A percentile compares a stretch with the other conserved stretches of the same genome.
These are phyloP conservation scores for Tritrichomonas musculus DNA, from an alignment of 208 protist species.

Conservation along the genomic window DNA sequence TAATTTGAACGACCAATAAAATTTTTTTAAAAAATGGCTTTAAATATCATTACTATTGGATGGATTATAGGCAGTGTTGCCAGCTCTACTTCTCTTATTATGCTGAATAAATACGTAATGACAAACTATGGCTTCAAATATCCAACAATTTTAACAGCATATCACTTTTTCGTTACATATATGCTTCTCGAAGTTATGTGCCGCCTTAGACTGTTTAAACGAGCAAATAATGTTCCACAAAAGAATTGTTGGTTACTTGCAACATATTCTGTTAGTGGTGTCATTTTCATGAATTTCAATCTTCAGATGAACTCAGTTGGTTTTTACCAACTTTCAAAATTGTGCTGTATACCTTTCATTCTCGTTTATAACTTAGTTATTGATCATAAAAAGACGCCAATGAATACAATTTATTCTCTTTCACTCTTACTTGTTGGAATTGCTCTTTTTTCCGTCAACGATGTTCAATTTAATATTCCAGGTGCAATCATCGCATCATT, in stretches of 20 bases:
- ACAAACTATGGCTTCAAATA: not conserved
- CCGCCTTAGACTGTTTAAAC: not conserved
- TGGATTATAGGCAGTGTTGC: not conserved
- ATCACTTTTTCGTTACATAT: not conserved
- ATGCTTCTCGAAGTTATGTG: not conserved
- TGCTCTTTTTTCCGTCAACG: slow-evolving; percentile 10
- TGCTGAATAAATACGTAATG: not conserved
- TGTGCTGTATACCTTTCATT: slow-evolving; percentile 30
- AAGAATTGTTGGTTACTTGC: not conserved
- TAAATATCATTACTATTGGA: not conserved
- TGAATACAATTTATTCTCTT: not conserved
- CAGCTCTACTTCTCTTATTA: not conserved
- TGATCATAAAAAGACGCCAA: not conserved
- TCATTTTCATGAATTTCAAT: slow-evolving; percentile 38
- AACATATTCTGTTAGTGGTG: not conserved
- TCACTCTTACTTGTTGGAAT: slow-evolving; percentile 1
- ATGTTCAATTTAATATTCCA: slow-evolving; percentile 21
- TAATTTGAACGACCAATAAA: too few relatives aligned
- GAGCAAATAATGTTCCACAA: not conserved
- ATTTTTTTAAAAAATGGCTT: too few relatives aligned
- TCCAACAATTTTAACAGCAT: not conserved
- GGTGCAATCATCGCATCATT: not conserved
- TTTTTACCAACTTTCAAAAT: slow-evolving; percentile 35
- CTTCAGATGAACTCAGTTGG: slow-evolving; percentile 29
- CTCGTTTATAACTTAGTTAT: not conserved